phyloP scores from a whole-genome alignment of 2,329 filamentous ascomycete genomes.

The Botrytis fragariae region DNA sequence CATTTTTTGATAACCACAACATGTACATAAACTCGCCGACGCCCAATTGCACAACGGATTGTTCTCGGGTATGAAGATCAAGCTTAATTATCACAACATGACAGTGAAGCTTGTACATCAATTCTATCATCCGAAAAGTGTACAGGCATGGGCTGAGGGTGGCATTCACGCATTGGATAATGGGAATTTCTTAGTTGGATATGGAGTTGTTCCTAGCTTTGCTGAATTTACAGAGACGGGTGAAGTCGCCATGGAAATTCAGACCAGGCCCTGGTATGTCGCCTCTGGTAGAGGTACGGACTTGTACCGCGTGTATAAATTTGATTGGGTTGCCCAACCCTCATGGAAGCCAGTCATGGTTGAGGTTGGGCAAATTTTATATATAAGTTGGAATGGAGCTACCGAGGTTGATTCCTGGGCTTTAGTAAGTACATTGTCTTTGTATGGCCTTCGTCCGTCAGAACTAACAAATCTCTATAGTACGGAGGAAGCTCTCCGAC shows the following conservation, averaged over 20 bases:
- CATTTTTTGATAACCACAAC: constrained; percentile 38
- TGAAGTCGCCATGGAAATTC: constrained; percentile 43
- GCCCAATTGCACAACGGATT: constrained; percentile 4
- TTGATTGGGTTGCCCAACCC: constrained; percentile 34
- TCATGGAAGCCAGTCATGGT: constrained; percentile 31
- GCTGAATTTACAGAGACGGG: constrained; percentile 47
- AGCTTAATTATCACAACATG: constrained; percentile 42
- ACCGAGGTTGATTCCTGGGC: constrained; percentile 35
- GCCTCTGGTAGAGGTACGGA: constrained; percentile 29
- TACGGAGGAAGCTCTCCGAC: not conserved
- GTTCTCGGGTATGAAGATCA: constrained; percentile 40
- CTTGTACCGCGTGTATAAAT: constrained; percentile 35
- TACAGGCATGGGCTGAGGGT: constrained; percentile 45
- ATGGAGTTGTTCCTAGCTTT: constrained; percentile 49
- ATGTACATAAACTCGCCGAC: constrained; percentile 20
- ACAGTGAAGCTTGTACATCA: constrained; percentile 45
- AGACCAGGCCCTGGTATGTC: constrained; percentile 40
- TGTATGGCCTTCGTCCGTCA: not conserved
- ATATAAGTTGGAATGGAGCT: constrained; percentile 40
- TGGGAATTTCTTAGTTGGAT: constrained; percentile 49
- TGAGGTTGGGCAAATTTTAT: constrained; percentile 29
- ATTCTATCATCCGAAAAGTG: constrained; percentile 41
- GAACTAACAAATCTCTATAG: not conserved
- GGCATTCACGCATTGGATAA: constrained; percentile 46
- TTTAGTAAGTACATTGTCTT: constrained; percentile 20